A percentile compares a stretch with the other conserved stretches of the same genome.
Conservation (phyloP, 2,329 filamentous ascomycete species). For the Intubia oerlemansii region DNA sequence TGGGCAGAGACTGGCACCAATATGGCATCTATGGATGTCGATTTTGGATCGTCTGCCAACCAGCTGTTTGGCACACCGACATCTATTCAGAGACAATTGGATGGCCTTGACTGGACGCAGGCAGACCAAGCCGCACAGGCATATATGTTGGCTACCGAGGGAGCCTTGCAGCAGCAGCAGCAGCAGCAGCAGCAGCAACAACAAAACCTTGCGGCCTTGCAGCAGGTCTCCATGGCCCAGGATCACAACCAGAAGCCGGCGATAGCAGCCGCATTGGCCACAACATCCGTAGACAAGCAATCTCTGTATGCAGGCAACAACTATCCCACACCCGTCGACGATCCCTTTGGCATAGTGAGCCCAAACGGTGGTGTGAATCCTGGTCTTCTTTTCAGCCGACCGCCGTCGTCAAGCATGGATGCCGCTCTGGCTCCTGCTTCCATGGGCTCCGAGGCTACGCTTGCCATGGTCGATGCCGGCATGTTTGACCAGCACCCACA, state of each 20-base stretch:
- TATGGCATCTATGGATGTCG: conserved; percentile 36
- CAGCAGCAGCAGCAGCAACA: conserved; percentile 7
- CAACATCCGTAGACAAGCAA: conserved; percentile 15
- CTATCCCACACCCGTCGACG: conserved; percentile 23
- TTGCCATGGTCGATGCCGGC: conserved; percentile 1
- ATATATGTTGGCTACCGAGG: conserved; percentile 22
- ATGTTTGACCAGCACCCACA: conserved; percentile 9
- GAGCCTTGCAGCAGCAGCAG: conserved; percentile 13
- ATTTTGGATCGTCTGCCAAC: conserved; percentile 27
- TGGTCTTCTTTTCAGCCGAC: conserved; percentile 32
- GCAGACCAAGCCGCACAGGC: conserved; percentile 22
- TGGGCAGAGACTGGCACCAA: conserved; percentile 25
- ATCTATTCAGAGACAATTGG: conserved; percentile 25
- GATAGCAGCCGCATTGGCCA: conserved; percentile 16
- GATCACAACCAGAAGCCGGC: conserved; percentile 28
- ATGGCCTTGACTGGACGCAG: conserved; percentile 35
- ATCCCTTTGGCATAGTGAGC: conserved; percentile 27
- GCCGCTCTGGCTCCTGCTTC: conserved; percentile 9
- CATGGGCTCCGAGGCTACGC: not conserved
- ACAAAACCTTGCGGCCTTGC: too few relatives aligned
- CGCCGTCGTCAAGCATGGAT: conserved; percentile 25
- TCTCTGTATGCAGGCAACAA: conserved; percentile 19
- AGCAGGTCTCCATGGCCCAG: conserved; percentile 13
- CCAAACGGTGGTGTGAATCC: conserved; percentile 33
- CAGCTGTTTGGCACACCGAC: conserved; percentile 22